These are phyloP conservation scores for Penicillium fimorum DNA, from an alignment of 495 filamentous ascomycete species.

Conservation along the genomic window DNA sequence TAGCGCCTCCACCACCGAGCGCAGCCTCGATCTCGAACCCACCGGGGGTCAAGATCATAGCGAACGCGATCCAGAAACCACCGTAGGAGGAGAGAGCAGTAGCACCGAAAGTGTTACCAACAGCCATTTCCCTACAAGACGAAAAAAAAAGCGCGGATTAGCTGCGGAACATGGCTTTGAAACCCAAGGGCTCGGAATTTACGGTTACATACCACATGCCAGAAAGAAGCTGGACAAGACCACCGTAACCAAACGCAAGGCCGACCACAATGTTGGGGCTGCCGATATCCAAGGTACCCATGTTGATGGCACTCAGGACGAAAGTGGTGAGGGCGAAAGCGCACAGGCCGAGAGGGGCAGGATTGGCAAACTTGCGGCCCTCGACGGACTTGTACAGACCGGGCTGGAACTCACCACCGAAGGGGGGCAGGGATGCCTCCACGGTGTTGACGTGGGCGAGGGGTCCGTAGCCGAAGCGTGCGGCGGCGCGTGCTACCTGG, in stretches of 20 bases:
- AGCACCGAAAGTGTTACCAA: constrained; percentile 97
- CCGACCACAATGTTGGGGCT: constrained; percentile 68
- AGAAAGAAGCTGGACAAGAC: constrained; percentile 86
- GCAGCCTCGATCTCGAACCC: constrained; percentile 57
- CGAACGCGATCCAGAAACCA: constrained; percentile 95
- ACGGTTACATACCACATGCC: constrained; percentile 87
- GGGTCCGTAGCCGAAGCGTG: constrained; percentile 60
- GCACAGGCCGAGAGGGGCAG: constrained; percentile 78
- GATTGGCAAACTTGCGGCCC: constrained; percentile 81
- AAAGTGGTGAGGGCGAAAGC: constrained; percentile 98
- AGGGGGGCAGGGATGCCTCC: constrained; percentile 69
- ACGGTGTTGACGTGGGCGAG: constrained; percentile 66
- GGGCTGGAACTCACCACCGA: constrained; percentile 95
- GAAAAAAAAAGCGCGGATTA: background rate
- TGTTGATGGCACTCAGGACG: constrained; percentile 83
- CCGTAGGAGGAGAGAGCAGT: constrained; percentile 96
- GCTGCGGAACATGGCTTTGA: background rate
- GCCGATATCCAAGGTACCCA: constrained; percentile 58
- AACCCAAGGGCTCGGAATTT: background rate
- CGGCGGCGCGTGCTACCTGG: constrained; percentile 44
- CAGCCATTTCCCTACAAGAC: constrained; percentile 89
- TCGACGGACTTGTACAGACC: constrained; percentile 79
- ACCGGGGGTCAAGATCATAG: constrained; percentile 80
- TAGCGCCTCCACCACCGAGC: constrained; percentile 17
- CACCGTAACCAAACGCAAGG: constrained; percentile 76